These are phyloP conservation scores for Tolypocladium endophyticum DNA, from an alignment of 2,329 filamentous ascomycete genomes.

Conservation along the genomic window DNA sequence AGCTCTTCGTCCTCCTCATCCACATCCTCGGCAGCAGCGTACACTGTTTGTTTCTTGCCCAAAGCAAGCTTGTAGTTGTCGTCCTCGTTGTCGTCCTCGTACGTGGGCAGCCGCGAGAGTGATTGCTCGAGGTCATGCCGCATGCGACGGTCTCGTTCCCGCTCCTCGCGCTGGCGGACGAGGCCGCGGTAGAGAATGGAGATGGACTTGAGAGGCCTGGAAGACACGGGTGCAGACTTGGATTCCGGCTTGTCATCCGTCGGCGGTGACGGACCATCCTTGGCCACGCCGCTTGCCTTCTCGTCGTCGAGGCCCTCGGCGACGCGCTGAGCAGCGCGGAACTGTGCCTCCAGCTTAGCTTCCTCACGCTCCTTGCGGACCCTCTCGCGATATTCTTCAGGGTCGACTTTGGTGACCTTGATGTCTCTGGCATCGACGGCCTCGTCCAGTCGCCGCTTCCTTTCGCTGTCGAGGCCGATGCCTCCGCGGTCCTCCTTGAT, in stretches of 20 bases:
- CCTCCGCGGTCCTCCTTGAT: constrained; percentile 74
- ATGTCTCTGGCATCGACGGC: constrained; percentile 38
- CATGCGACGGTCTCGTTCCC: constrained; percentile 56
- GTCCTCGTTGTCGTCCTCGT: constrained; percentile 61
- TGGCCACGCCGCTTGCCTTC: constrained; percentile 13
- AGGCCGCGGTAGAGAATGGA: constrained; percentile 74
- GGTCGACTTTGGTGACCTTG: constrained; percentile 53
- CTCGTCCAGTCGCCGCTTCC: constrained; percentile 65
- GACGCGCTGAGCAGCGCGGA: constrained; percentile 71
- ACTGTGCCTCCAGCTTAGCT: constrained; percentile 55
- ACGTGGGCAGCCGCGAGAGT: constrained; percentile 47
- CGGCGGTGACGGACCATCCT: not conserved
- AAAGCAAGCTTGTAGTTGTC: constrained; percentile 61
- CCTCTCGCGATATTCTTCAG: constrained; percentile 63
- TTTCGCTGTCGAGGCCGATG: constrained; percentile 74
- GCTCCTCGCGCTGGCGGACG: constrained; percentile 57
- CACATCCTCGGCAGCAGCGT: constrained; percentile 54
- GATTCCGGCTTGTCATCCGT: not conserved
- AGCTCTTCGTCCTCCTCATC: constrained; percentile 75
- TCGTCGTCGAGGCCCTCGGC: constrained; percentile 66
- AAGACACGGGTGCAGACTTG: constrained; percentile 12
- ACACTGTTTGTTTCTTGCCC: constrained; percentile 42
- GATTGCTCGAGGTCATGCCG: constrained; percentile 57
- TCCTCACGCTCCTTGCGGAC: constrained; percentile 61
- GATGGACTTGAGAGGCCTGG: constrained; percentile 51